Base-by-base conservation (phyloP, 1,284 basidiomycete genomes). In the Ceratobasidium sp. region DNA sequence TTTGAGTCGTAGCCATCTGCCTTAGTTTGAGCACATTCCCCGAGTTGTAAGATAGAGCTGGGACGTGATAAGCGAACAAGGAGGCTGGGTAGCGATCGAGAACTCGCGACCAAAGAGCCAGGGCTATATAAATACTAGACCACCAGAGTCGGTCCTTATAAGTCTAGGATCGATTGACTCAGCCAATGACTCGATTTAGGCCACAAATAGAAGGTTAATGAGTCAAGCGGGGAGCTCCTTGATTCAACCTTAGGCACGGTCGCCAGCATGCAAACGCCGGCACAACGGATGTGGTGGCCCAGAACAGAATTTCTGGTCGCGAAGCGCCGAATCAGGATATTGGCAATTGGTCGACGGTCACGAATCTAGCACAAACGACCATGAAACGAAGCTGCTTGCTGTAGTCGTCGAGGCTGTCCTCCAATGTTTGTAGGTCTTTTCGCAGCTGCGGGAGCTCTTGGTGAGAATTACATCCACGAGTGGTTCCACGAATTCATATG, bases 91-190 rank as follows among this genome's bases (percentile, higher is more conserved):
- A 33, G 65, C 33, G 48, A 52, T 26, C 1, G 26, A 66, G 20
- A 5, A 23, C 65, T 38, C 65, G 46, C 9, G 46, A 28, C 28
- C n/a, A 46, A 15, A 67, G 65, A 67, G 65, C 65, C 65, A 67
- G 46, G 48, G 26, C 38, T 52, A 50, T 23, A 48, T 65, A 66
- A 9, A 66, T 44, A 9, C 33, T 33, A 23, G 64, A 28, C 44
- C 44, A 48, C 64, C 4, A 26, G 42, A 9, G 20, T 33, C 12
- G 23, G 64, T 66, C 64, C 33, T 33, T 33, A 44, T 17, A 20
- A 42, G 44, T 42, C 15, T n/a, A n/a, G 20, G 42, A 64, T 7
- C 40, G 40, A 13, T n/a, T 9, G 54, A 13, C 13, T 5, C 57
- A 28, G 5, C 26, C 57, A 28, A 59, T 59, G 57, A 59, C 57